These are phyloP conservation scores for Salpingoeca rosetta DNA, from an alignment of 78 protist species.

Conservation along the genomic window DNA sequence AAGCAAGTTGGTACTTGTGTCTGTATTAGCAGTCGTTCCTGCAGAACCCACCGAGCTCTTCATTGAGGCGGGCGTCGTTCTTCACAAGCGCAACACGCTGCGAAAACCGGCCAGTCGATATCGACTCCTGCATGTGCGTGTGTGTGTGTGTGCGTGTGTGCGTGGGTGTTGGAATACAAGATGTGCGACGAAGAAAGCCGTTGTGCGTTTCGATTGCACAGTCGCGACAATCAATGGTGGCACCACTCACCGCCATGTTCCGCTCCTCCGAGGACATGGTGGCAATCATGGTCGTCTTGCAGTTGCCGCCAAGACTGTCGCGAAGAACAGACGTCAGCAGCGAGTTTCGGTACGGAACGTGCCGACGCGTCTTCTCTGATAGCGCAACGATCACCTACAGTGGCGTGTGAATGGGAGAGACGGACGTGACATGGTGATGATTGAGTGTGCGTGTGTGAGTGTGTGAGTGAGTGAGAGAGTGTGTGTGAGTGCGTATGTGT, in stretches of 20 bases:
- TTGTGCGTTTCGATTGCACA: not conserved
- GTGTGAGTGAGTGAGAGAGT: too few relatives aligned
- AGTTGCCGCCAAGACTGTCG: constrained; percentile 72
- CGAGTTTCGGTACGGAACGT: constrained; percentile 70
- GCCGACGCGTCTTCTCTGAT: not conserved
- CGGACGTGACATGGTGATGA: too few relatives aligned
- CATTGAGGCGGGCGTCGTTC: constrained; percentile 42
- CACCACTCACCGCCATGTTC: not conserved
- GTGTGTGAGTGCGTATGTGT: too few relatives aligned
- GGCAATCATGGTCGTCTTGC: constrained; percentile 62
- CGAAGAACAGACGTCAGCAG: constrained; percentile 61
- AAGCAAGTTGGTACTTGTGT: not conserved
- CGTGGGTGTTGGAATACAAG: not conserved
- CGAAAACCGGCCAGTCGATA: constrained; percentile 36
- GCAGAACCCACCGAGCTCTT: constrained; percentile 21
- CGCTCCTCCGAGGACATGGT: constrained; percentile 7
- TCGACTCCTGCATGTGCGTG: constrained; percentile 4
- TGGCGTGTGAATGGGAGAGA: too few relatives aligned
- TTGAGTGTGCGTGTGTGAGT: too few relatives aligned
- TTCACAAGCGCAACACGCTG: constrained; percentile 45
- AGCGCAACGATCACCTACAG: not conserved
- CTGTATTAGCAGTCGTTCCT: not conserved
- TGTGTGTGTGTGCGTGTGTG: not conserved
- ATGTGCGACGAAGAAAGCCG: not conserved
- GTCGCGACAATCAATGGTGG: not conserved